Evolutionary conservation across 2,329 filamentous ascomycete genomes (phyloP), one percentile per base, ranked within the genome.

Genomic region (Akanthomyces uredinophilus): DNA sequence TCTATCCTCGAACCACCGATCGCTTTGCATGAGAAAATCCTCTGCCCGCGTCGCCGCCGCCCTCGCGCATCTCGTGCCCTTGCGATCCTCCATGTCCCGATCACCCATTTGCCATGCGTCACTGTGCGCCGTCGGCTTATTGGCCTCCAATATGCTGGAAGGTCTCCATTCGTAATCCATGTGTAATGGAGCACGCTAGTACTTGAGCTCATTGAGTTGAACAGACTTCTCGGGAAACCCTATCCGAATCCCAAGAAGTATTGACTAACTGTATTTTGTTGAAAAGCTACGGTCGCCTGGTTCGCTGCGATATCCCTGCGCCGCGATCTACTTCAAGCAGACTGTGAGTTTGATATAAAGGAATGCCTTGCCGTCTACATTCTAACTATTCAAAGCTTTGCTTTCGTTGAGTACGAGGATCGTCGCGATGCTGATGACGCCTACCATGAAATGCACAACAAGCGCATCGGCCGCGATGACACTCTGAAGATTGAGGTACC

Each of bases 371-470:
- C 6, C 29, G 44, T 51, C 46, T 27, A 14, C 27, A 20, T 43
- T 7, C 41, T 64, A 27, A 63, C 41, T 2, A 29, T 41, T 13
- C 5, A 41, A 47, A 87, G 95, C 69, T 99, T 99, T 76, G 95
- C 95, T 43, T 99, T 99, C 76, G 95, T 99, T 67, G 95, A 99
- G 79, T 99, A 99, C 77, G 95, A 99, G 81, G 96, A 93, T 77
- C 91, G 94, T 71, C 93, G 95, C 70, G 95, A 99, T 82, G 93
- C 95, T 66, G 95, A 99, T 77, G 95, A 99, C 80, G 95, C 95
- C 53, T 99, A 99, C 75, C 92, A 99, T 77, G 95, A 99, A 81
- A 99, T 99, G 95, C 95, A 99, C 75, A 98, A 98, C 83, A 97
- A 97, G 86, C 92, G 94, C 68, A 92, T 99, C 70, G 93, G 92